phyloP scores from a whole-genome alignment of 352 stramenopile species.

The Phytopythium aichiense region DNA sequence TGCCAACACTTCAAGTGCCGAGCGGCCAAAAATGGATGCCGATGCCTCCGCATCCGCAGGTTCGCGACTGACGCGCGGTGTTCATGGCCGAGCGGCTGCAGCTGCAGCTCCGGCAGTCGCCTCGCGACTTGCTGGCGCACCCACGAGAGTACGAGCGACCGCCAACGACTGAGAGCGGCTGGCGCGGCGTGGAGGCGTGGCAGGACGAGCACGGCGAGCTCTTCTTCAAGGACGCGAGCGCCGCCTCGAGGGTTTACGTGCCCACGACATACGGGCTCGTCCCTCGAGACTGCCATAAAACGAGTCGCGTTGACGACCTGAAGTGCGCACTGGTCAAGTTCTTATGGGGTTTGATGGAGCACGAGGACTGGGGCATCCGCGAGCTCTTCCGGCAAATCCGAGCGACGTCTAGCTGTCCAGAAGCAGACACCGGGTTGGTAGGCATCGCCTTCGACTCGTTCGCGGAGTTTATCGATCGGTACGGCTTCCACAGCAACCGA shows the following conservation, averaged over 20 bases:
- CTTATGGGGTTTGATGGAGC: slow-evolving; percentile 1
- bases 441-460: slow-evolving; percentile 1
- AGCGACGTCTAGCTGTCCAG: not conserved
- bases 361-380: not conserved
- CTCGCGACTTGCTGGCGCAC: not conserved
- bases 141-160: not conserved
- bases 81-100: not conserved
- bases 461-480: not conserved
- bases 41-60: no score
- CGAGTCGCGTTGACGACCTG: not conserved
- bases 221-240: slow-evolving; percentile 1
- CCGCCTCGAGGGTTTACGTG: not conserved
- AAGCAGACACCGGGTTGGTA: not conserved
- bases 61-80: not conserved
- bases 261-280: not conserved
- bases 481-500: not conserved
- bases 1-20: not conserved
- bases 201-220: slow-evolving; percentile 2
- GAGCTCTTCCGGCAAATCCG: not conserved
- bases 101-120: not conserved
- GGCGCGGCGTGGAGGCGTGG: slow-evolving; percentile 1
- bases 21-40: not conserved
- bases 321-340: slow-evolving; percentile 1
- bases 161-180: not conserved
- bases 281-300: not conserved